Base-by-base conservation (phyloP, 23 red algal species). In the Gracilaria gracilis region DNA sequence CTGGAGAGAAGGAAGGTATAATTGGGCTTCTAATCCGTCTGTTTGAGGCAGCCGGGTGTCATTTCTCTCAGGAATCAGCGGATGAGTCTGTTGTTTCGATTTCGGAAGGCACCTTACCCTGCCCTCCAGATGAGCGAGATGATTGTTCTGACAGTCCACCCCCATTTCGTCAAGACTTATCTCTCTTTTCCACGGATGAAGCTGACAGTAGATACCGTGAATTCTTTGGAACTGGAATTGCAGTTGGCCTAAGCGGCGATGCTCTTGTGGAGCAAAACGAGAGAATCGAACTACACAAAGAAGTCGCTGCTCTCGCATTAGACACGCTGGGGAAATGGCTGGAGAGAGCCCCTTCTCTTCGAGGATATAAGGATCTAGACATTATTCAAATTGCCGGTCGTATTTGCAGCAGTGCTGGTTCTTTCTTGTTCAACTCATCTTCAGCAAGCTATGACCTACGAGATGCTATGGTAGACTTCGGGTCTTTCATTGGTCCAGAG, bases 31-130 rank as follows among this genome's bases (percentile, higher is more conserved):
- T 90, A 20, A 35, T 74, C 33, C 73, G 87, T 35, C 76, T 90
- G 8, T 90, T 90, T 61, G 87, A 71, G 50, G 46, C 87, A 16
- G 87, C 87, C 17, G 87, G 73, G 53, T 75, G 87, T 50, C 87
- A 78, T 48, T 90, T 65, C 16, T 75, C 48, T 32, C 61, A 61
- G 13, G 87, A 90, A 70, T 79, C 87, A 17, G 61, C 87, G 4
- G 87, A 90, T 67, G 87, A 90, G 54, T 66, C 87, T 38, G 76
- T 90, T 66, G 87, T 90, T 7, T 90, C 87, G 33, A 80, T 90
- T 31, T 81, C 76, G 29, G 87, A 90, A 40, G 74, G 74, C 47
- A 90, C 73, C 21, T 29, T 90, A 35, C 71, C 74, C 25, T 71
- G 71, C 47, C 87, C 67, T 13, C 87, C 87, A 5, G 87, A 90